Evolutionary conservation across 352 stramenopile genomes (phyloP), one percentile per base, ranked within the genome.

Genomic region (Globisporangium yorkense): DNA sequence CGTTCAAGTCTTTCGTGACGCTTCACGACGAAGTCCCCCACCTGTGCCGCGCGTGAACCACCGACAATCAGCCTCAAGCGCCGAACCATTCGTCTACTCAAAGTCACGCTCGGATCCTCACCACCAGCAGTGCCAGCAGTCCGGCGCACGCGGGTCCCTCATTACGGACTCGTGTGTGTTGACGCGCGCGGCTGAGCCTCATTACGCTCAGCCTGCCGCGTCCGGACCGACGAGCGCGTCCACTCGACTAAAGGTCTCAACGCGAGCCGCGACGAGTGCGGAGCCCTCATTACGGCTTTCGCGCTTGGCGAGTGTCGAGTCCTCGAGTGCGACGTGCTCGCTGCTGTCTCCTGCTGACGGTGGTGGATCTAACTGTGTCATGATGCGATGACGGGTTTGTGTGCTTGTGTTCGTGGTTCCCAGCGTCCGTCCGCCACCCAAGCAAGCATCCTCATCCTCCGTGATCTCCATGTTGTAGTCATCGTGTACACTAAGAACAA

Each of bases 1-100:
- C 81, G 18, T 86, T 89, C 59, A 68, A 68, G 29, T 80, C 75
- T 18, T 84, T 89, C 51, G 69, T 87, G 13, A 68, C 71, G 44
- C 61, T 88, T 40, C 80, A 74, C 58, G 81, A 88, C 48, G 65
- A 84, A 63, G 67, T 83, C 7, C 66, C 71, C 33, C 61, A 62
- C 40, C 58, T 89, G 48, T 85, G 75, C 41, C 41, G 41, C 52
- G 64, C 31, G 20, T 59, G 31, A 53, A 12, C 33, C 27, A 39
- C 8, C 33, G 33, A 39, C 33, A 0, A 9, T 39, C 33, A 12
- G 6, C 53, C 15, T 24, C 45, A 18, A 2, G 5, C 24, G 12
- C 33, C 41, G 16, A 46, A 20, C 15, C 9, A 1, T 20, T 21
- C 41, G 41, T 46, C 41, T 16, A 3, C 41, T 24, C 15, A 15